phyloP scores from a whole-genome alignment of 352 stramenopile genomes.

The Blastocystis sp. region DNA sequence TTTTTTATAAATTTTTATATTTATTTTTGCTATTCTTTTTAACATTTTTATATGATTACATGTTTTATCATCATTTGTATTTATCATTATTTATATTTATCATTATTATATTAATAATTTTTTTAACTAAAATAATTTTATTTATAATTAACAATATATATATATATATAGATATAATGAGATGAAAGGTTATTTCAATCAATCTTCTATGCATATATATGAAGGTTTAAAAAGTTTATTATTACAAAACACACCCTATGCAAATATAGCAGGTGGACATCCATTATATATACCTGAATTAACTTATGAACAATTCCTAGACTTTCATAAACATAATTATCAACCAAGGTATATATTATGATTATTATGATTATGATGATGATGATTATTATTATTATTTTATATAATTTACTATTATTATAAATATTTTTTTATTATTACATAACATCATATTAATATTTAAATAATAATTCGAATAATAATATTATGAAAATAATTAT shows the following conservation, averaged over 20 bases:
- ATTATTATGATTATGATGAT: too few species aligned
- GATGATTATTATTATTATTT: too few species aligned
- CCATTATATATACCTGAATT: conserved; percentile 53
- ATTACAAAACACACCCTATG: conserved; percentile 49
- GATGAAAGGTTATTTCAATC: conserved; percentile 20
- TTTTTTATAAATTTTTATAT: too few species aligned
- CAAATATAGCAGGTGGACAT: conserved; percentile 57
- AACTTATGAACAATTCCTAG: conserved; percentile 54
- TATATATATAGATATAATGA: conserved; percentile 45
- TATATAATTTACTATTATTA: too few species aligned
- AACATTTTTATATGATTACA: not conserved
- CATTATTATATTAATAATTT: not conserved
- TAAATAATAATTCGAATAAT: too few species aligned
- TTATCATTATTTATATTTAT: not conserved
- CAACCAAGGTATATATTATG: conserved; percentile 49
- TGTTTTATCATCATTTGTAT: not conserved
- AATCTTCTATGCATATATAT: conserved; percentile 12
- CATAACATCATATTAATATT: too few species aligned
- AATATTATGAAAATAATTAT: too few species aligned
- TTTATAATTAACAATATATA: conserved; percentile 82
- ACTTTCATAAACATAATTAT: conserved; percentile 61
- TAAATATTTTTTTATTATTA: too few species aligned
- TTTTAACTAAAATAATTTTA: conserved; percentile 73
- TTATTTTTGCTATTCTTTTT: not conserved
- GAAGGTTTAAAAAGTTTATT: conserved; percentile 21